Percentiles rank a stretch among this genome's conserved stretches.
phyloP scores from a whole-genome alignment of 2,329 filamentous ascomycete genomes.

The Colletotrichum liriopes region DNA sequence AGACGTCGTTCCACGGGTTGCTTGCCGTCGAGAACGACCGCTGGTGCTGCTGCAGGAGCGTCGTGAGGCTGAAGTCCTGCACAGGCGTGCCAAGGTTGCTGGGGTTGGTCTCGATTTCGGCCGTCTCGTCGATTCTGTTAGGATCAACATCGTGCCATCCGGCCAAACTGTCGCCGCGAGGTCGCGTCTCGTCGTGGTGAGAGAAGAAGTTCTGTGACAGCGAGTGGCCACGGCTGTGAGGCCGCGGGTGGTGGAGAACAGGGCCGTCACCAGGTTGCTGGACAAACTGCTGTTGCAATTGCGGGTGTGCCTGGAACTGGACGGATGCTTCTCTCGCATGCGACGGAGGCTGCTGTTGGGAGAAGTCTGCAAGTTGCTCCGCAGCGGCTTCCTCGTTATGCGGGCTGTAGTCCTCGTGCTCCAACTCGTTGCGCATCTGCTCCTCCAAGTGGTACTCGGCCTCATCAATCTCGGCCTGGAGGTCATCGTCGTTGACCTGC shows the following conservation, averaged over 20 bases:
- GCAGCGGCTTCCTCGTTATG: conserved; percentile 61
- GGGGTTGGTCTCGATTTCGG: conserved; percentile 81
- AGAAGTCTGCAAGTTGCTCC: conserved; percentile 19
- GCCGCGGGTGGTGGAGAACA: conserved; percentile 79
- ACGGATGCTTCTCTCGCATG: conserved; percentile 63
- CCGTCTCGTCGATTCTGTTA: conserved; percentile 66
- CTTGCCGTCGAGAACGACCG: conserved; percentile 70
- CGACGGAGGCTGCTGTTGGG: conserved; percentile 44
- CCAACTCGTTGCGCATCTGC: conserved; percentile 83
- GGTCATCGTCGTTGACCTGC: conserved; percentile 72
- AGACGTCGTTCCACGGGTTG: conserved; percentile 75
- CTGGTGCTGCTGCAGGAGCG: conserved; percentile 63
- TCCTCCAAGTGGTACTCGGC: conserved; percentile 89
- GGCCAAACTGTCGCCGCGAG: conserved; percentile 52
- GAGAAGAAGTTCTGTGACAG: conserved; percentile 77
- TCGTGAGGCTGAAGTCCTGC: conserved; percentile 63
- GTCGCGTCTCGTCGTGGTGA: conserved; percentile 65
- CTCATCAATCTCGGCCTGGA: conserved; percentile 89
- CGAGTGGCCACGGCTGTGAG: conserved; percentile 82
- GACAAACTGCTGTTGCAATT: conserved; percentile 69
- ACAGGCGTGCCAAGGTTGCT: conserved; percentile 79
- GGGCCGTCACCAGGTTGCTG: conserved; percentile 68
- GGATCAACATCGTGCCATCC: conserved; percentile 59
- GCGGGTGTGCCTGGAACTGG: conserved; percentile 65
- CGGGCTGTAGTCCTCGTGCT: conserved; percentile 83